These are phyloP conservation scores for Nothophytophthora sp. DNA, from an alignment of 352 stramenopile genomes.

Conservation along the genomic window DNA sequence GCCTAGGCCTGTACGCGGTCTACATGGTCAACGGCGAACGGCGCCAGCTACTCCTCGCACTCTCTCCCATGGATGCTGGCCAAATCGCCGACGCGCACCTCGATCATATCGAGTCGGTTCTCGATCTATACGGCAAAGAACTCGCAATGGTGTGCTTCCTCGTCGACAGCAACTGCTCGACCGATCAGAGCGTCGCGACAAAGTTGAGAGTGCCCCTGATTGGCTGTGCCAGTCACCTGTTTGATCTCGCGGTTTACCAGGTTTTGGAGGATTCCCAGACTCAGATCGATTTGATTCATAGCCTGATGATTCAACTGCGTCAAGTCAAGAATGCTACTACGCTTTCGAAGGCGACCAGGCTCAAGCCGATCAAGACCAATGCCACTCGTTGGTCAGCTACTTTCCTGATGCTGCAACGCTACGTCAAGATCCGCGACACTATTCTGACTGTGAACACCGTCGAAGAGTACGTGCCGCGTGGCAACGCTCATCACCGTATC, in stretches of 20 bases:
- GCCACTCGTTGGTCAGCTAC: too few species aligned
- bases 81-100: not conserved
- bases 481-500: too few species aligned
- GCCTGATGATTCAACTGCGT: constrained; percentile 3
- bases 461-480: too few species aligned
- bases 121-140: not conserved
- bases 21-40: not conserved
- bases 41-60: not conserved
- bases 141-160: not conserved
- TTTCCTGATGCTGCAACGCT: too few species aligned
- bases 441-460: too few species aligned
- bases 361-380: too few species aligned
- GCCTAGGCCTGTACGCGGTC: not conserved
- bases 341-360: not conserved
- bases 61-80: constrained; percentile 1
- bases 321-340: constrained; percentile 2
- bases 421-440: too few species aligned
- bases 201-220: not conserved
- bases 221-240: not conserved
- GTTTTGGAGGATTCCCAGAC: constrained; percentile 2
- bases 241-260: not conserved
- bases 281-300: not conserved
- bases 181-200: not conserved
- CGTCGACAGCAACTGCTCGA: constrained; percentile 1
- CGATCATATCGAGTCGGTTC: constrained; percentile 1